phyloP scores from a whole-genome alignment of 78 protist species.

The Speleostelium caveatum region DNA sequence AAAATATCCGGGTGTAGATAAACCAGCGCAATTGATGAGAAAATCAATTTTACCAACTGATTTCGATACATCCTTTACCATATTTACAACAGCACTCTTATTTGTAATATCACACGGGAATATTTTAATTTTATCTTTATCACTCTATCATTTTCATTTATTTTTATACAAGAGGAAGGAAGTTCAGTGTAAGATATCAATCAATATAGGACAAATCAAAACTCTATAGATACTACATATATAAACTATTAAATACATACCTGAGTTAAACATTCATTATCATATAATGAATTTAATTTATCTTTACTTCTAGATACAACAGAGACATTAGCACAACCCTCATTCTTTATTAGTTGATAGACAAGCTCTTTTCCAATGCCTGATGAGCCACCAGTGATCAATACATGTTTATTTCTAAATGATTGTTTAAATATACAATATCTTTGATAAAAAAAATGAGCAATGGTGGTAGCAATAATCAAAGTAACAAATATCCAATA shows the following conservation, averaged over 20 bases:
- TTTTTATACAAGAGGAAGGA: too few relatives aligned
- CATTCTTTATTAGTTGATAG: slow-evolving; percentile 15
- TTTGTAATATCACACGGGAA: slow-evolving; percentile 58
- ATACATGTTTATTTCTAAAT: slow-evolving; percentile 41
- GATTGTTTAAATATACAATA: neutral
- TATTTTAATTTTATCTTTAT: slow-evolving; percentile 12
- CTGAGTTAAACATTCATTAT: slow-evolving; percentile 27
- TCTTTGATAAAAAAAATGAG: slow-evolving; percentile 1
- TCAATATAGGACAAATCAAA: too few relatives aligned
- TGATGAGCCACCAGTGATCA: slow-evolving; percentile 50
- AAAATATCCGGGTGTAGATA: slow-evolving; percentile 64
- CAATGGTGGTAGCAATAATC: neutral
- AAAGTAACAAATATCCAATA: neutral
- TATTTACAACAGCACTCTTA: slow-evolving; percentile 22
- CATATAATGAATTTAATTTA: slow-evolving; percentile 33
- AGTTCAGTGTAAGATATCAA: too few relatives aligned
- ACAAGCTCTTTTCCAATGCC: slow-evolving; percentile 74
- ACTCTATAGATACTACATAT: too few relatives aligned
- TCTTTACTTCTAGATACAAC: slow-evolving; percentile 50
- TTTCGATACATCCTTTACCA: neutral
- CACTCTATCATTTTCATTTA: too few relatives aligned
- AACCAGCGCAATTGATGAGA: slow-evolving; percentile 57
- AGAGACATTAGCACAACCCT: slow-evolving; percentile 5
- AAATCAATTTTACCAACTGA: slow-evolving; percentile 35
- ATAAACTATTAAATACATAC: too few relatives aligned